Evolutionary conservation across 2,329 filamentous ascomycete genomes (phyloP).

Genomic region (Venturiaceae sp.): DNA sequence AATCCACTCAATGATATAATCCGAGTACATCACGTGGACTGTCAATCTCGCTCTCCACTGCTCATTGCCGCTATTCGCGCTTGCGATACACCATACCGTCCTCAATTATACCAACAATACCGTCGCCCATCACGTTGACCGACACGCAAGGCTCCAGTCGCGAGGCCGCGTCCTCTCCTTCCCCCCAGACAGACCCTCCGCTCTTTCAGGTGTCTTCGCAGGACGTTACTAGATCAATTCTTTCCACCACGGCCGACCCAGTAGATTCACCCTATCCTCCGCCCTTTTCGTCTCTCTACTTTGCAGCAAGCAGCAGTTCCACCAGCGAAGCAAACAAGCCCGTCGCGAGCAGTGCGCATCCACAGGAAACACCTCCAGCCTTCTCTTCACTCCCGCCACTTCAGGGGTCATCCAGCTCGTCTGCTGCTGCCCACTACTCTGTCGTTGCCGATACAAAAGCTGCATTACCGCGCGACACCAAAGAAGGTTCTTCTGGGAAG

Average conservation of each 20-base stretch:
- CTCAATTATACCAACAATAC: not conserved
- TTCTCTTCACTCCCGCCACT: constrained; percentile 35
- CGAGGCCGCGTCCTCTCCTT: not conserved
- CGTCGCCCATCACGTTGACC: constrained; percentile 5
- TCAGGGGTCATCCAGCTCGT: constrained; percentile 35
- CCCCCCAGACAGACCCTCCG: not conserved
- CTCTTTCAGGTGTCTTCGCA: not conserved
- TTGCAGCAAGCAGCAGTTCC: constrained; percentile 15
- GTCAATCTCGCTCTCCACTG: not conserved
- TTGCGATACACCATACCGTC: not conserved
- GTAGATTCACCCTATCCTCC: constrained; percentile 45
- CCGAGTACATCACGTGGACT: not conserved
- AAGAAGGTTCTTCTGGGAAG: constrained; percentile 63
- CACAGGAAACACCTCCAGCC: not conserved
- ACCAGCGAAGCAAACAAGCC: constrained; percentile 21
- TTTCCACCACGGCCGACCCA: constrained; percentile 26
- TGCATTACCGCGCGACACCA: constrained; percentile 71
- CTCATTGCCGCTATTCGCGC: not conserved
- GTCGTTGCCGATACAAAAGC: constrained; percentile 67
- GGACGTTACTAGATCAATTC: not conserved
- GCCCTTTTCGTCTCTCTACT: constrained; percentile 56
- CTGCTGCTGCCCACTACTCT: constrained; percentile 26
- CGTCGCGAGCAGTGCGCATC: not conserved
- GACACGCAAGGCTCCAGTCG: not conserved
- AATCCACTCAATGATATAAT: not conserved